Evolutionary conservation across 2,329 filamentous ascomycete species (phyloP), one percentile per base, ranked within the genome.

Genomic region (Coniochaeta sp.): DNA sequence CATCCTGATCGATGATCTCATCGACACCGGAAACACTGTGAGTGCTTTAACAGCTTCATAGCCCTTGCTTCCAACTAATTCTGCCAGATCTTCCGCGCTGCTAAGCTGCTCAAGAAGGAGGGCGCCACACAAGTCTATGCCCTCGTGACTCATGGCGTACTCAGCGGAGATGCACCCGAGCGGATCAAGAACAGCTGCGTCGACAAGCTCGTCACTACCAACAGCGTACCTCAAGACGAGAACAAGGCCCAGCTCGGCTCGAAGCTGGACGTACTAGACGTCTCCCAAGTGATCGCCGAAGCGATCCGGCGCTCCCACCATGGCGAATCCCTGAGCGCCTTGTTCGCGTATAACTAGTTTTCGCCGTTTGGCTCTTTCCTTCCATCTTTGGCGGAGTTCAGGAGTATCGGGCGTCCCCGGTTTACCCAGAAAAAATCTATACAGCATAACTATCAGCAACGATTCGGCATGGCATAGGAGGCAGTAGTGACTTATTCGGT

Each of bases 241-340:
- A 89, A 98, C 75, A 79, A 85, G 69, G 80, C 78, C 63, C 58
- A 34, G 19, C 74, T 85, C 57, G 96, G 93, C 71, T 84, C 88
- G 30, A 98, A 98, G 79, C 79, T 99, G 57, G 92, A 96, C 74
- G 90, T 97, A 59, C 78, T 99, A 63, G 93, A 98, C 71, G 85
- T 99, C 61, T 91, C 91, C 59, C 88, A 90, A 64, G 87, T 96
- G 60, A 97, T 98, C 74, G 93, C 91, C 61, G 93, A 98, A 82
- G 91, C 95, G 56, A 97, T 98, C 67, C 88, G 95, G 65, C 86
- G 95, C 65, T 93, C 98, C 60, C 93, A 99, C 75, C 92, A 98
- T 74, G 95, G 95, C 68, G 95, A 99, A 79, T 96, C 91, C 70
- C 96, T 99, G 74, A 96, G 91, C 72, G 90, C 93, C 63, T 81